These are phyloP conservation scores for Hemileia vastatrix DNA, from an alignment of 1,284 basidiomycete species.

Conservation along the genomic window DNA sequence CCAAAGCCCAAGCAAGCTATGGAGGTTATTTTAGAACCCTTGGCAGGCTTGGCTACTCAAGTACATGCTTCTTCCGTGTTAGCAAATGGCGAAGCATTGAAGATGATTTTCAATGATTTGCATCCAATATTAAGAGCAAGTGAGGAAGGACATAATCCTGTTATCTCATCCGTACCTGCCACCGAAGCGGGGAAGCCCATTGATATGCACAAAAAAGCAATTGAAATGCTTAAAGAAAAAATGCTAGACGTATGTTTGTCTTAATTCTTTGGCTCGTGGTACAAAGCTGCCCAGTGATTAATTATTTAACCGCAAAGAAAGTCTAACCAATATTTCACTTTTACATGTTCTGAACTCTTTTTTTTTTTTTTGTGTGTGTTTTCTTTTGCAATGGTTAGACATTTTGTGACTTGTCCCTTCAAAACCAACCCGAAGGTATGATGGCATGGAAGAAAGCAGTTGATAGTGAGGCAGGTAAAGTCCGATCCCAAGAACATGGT, in stretches of 20 bases:
- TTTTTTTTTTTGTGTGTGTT: no score
- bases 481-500: no score
- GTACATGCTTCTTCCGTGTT: conserved; percentile 1
- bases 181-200: not conserved
- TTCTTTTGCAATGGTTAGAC: no score
- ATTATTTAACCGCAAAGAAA: not conserved
- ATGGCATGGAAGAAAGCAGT: conserved; percentile 18
- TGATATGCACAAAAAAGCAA: not conserved
- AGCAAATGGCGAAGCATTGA: conserved; percentile 13
- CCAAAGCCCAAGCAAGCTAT: conserved; percentile 1
- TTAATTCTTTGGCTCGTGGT: not conserved
- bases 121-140: conserved; percentile 4
- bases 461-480: not conserved
- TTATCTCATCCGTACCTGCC: no score
- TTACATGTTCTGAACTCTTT: not conserved
- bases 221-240: conserved; percentile 4
- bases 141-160: not conserved
- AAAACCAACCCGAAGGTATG: conserved; percentile 6
- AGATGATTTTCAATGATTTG: conserved; percentile 18
- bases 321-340: no score
- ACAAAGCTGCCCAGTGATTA: not conserved
- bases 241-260: conserved; percentile 10
- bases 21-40: not conserved
- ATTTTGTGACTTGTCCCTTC: conserved; percentile 14
- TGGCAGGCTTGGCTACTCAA: conserved; percentile 1